phyloP scores from a whole-genome alignment of 257 asterid species.

The Primulina huaijiensis region DNA sequence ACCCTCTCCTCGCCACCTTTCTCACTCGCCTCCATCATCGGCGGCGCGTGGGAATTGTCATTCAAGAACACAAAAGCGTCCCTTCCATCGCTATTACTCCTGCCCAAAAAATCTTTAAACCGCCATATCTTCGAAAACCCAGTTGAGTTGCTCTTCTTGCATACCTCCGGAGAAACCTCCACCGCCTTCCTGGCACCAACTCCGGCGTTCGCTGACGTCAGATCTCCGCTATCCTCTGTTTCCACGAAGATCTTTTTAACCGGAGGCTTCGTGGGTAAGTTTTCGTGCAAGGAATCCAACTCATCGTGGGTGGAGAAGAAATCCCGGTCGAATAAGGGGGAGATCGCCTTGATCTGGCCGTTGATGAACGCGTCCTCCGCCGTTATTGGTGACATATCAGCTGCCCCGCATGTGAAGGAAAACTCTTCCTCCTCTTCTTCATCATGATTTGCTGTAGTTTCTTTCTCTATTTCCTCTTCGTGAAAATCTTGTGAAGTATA shows the following conservation, averaged over 20 bases:
- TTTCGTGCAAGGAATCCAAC: slow-evolving; percentile 26
- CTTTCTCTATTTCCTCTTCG: slow-evolving; percentile 16
- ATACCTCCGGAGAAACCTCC: slow-evolving; percentile 30
- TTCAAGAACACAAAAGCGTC: slow-evolving; percentile 66
- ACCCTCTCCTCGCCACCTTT: no score
- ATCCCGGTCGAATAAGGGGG: slow-evolving; percentile 59
- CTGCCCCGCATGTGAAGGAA: slow-evolving; percentile 55
- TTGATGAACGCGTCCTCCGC: slow-evolving; percentile 78
- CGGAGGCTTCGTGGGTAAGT: slow-evolving; percentile 44
- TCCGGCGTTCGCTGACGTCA: slow-evolving; percentile 23
- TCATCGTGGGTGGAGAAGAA: slow-evolving; percentile 38
- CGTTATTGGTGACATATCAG: slow-evolving; percentile 50
- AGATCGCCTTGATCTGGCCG: slow-evolving; percentile 81
- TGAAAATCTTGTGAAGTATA: slow-evolving; percentile 9
- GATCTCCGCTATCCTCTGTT: slow-evolving; percentile 10
- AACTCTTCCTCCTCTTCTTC: slow-evolving; percentile 59
- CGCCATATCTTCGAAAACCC: slow-evolving; percentile 70
- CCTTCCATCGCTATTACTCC: slow-evolving; percentile 72
- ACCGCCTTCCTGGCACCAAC: slow-evolving; percentile 36
- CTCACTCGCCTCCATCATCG: not conserved
- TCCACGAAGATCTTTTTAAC: slow-evolving; percentile 48
- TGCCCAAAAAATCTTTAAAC: slow-evolving; percentile 47
- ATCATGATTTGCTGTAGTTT: slow-evolving; percentile 16
- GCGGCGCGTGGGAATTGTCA: slow-evolving; percentile 17
- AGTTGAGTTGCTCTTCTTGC: slow-evolving; percentile 71